Percentiles rank a stretch among this genome's conserved stretches.
phyloP scores from a whole-genome alignment of 129 eudicot genomes.

The Lactuca sativa region DNA sequence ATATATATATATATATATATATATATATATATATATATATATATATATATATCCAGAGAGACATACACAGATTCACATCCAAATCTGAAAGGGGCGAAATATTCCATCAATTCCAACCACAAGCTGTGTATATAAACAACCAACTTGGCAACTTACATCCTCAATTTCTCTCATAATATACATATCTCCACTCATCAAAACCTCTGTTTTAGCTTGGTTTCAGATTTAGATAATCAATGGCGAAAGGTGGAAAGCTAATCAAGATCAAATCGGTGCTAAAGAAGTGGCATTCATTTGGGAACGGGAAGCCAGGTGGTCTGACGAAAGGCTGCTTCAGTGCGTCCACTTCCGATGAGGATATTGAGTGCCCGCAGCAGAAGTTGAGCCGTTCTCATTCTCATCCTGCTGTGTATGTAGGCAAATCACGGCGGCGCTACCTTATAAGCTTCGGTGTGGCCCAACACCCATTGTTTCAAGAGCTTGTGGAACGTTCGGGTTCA shows the following conservation, averaged over 20 bases:
- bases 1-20: background rate
- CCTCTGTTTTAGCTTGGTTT: background rate
- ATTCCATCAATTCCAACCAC: slow-evolving; percentile 25
- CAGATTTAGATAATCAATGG: slow-evolving; percentile 10
- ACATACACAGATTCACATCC: slow-evolving; percentile 1
- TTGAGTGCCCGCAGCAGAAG: slow-evolving; percentile 1
- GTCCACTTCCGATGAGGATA: slow-evolving; percentile 13
- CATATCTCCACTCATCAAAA: slow-evolving; percentile 10
- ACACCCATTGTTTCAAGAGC: slow-evolving; percentile 41
- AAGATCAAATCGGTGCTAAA: slow-evolving; percentile 39
- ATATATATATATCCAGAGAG: no score
- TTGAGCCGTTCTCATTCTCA: slow-evolving; percentile 17
- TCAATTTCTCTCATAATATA: slow-evolving; percentile 5
- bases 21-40: no score
- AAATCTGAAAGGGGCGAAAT: background rate
- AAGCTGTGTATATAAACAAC: slow-evolving; percentile 25
- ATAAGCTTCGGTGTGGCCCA: slow-evolving; percentile 35
- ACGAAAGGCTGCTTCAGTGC: background rate
- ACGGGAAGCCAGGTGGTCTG: slow-evolving; percentile 13
- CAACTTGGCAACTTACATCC: slow-evolving; percentile 20
- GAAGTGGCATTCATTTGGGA: slow-evolving; percentile 35
- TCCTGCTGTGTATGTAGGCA: slow-evolving; percentile 37
- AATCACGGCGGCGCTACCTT: slow-evolving; percentile 36
- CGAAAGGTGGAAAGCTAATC: slow-evolving; percentile 40
- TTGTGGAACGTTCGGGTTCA: slow-evolving; percentile 35